Percentiles rank a stretch among this genome's conserved stretches.
Conservation (phyloP, 1,139 yeast genomes). For the Zygoascus sp. region DNA sequence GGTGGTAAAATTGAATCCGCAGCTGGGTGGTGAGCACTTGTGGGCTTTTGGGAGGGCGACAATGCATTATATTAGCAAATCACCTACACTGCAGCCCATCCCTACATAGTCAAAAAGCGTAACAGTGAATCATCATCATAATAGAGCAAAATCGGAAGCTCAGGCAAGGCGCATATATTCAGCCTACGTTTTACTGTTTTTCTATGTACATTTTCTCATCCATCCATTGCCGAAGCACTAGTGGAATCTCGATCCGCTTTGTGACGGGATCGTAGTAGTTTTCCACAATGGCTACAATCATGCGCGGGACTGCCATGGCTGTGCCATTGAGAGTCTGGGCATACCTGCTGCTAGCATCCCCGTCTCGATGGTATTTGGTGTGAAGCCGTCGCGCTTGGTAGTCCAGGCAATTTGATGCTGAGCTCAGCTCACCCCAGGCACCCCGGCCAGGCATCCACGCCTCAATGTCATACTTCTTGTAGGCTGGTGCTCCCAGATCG, state of each 20-base stretch:
- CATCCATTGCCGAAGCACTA: constrained; percentile 48
- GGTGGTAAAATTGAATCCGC: too few species aligned
- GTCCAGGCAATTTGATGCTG: constrained; percentile 89
- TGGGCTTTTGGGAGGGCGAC: not conserved
- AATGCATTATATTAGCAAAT: too few species aligned
- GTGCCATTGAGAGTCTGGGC: constrained; percentile 93
- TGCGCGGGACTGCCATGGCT: constrained; percentile 91
- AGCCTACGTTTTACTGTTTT: not conserved
- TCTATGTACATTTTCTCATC: constrained; percentile 32
- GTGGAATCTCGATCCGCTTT: constrained; percentile 59
- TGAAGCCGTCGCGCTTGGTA: constrained; percentile 83
- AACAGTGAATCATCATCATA: not conserved
- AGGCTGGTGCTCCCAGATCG: constrained; percentile 93
- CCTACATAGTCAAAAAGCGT: not conserved
- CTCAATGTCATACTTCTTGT: constrained; percentile 87
- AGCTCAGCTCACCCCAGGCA: constrained; percentile 87
- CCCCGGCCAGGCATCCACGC: constrained; percentile 99
- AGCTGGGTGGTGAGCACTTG: too few species aligned
- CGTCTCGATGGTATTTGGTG: constrained; percentile 44
- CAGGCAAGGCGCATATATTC: not conserved
- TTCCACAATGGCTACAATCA: constrained; percentile 82
- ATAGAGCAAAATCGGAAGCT: not conserved
- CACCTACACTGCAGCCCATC: not conserved
- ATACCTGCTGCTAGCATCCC: constrained; percentile 36
- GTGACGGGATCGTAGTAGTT: constrained; percentile 64